These are phyloP conservation scores for Sodiomyces alkalinus DNA, from an alignment of 2,329 filamentous ascomycete species.

Conservation along the genomic window DNA sequence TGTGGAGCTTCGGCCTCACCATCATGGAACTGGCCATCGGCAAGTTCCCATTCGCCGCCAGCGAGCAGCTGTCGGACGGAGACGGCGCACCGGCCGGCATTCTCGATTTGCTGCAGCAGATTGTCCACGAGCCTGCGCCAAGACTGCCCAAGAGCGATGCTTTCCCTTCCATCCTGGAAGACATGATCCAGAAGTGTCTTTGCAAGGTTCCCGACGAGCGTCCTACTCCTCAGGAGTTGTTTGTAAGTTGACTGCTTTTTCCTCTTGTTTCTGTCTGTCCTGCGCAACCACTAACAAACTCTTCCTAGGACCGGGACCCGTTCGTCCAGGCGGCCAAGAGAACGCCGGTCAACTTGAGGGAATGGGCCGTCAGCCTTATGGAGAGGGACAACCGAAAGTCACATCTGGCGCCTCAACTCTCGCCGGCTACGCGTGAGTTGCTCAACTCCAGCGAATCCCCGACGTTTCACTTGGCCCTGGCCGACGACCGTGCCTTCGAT, in stretches of 20 bases:
- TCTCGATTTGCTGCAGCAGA: slow-evolving; percentile 87
- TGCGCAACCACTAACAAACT: slow-evolving; percentile 11
- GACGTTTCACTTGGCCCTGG: slow-evolving; percentile 24
- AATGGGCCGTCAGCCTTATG: slow-evolving; percentile 90
- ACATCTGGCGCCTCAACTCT: slow-evolving; percentile 68
- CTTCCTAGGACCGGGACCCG: slow-evolving; percentile 63
- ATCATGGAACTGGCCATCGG: slow-evolving; percentile 97
- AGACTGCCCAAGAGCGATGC: slow-evolving; percentile 93
- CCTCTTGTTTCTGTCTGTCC: not conserved
- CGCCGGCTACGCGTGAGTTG: slow-evolving; percentile 63
- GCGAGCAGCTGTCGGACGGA: slow-evolving; percentile 53
- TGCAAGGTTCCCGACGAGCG: slow-evolving; percentile 78
- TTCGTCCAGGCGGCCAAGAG: slow-evolving; percentile 95
- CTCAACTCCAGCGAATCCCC: slow-evolving; percentile 50
- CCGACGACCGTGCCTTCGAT: slow-evolving; percentile 30
- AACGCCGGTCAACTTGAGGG: slow-evolving; percentile 83
- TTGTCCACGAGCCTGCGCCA: slow-evolving; percentile 90
- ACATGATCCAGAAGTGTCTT: slow-evolving; percentile 94
- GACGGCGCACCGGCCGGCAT: slow-evolving; percentile 86
- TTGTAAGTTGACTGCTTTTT: slow-evolving; percentile 40
- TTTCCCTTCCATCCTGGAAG: slow-evolving; percentile 86
- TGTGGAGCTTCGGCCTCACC: slow-evolving; percentile 92
- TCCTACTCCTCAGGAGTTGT: slow-evolving; percentile 86
- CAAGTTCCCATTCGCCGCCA: slow-evolving; percentile 83
- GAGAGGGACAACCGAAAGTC: slow-evolving; percentile 92